Conservation (phyloP, 2,329 filamentous ascomycete species). For the Alternaria novae-zelandiae region DNA sequence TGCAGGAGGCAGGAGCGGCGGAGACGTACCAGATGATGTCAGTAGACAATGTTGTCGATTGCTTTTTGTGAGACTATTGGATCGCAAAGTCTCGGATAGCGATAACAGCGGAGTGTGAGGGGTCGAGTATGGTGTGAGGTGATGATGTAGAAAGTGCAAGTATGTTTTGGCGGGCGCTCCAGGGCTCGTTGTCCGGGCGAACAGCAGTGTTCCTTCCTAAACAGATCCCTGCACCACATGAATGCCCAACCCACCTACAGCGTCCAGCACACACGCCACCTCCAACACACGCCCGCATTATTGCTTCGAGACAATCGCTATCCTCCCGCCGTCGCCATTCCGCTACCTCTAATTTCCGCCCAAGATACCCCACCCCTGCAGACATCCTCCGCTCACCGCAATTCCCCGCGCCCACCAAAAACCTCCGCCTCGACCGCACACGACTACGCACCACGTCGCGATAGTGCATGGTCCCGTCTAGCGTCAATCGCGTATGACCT, state of each 20-base stretch:
- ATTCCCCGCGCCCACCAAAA: slow-evolving; percentile 26
- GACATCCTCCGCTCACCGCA: slow-evolving; percentile 28
- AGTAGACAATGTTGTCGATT: neutral
- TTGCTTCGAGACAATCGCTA: slow-evolving; percentile 11
- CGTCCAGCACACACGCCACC: neutral
- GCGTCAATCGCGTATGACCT: slow-evolving; percentile 27
- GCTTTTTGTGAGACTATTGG: neutral
- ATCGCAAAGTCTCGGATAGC: neutral
- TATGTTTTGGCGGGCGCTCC: slow-evolving; percentile 6
- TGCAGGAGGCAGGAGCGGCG: neutral
- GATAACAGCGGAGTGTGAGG: slow-evolving; percentile 1
- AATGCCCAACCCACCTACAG: neutral
- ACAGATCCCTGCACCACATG: slow-evolving; percentile 14
- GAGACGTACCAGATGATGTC: slow-evolving; percentile 15
- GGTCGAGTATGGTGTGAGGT: neutral
- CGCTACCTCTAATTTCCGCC: neutral
- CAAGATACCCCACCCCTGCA: slow-evolving; percentile 6
- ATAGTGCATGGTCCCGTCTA: slow-evolving; percentile 41
- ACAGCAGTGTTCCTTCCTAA: slow-evolving; percentile 10
- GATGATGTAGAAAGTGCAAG: slow-evolving; percentile 6
- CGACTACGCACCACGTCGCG: slow-evolving; percentile 4
- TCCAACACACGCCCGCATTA: neutral
- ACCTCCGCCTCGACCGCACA: slow-evolving; percentile 12
- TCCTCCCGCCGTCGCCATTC: slow-evolving; percentile 1
- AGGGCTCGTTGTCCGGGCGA: slow-evolving; percentile 5